phyloP scores from a whole-genome alignment of 768 basidiomycete genomes.

The Tricholomella constricta region DNA sequence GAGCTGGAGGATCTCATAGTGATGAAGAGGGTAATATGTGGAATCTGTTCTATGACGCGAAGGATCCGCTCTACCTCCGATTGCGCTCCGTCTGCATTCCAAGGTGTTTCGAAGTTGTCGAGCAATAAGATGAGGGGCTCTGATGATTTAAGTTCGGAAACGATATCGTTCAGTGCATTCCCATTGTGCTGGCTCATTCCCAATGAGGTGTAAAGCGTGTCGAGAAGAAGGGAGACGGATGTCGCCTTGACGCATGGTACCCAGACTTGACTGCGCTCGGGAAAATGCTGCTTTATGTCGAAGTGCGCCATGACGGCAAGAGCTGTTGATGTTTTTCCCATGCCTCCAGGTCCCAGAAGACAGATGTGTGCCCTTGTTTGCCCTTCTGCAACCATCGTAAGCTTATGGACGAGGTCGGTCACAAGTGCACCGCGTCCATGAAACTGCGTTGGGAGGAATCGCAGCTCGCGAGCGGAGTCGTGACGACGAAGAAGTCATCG shows the following conservation, averaged over 20 bases:
- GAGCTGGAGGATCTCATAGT: constrained; percentile 19
- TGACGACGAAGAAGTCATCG: background rate
- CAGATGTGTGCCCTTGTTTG: constrained; percentile 11
- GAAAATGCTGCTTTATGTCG: constrained; percentile 22
- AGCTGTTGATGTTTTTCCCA: constrained; percentile 41
- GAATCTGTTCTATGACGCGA: background rate
- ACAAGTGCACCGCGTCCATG: constrained; percentile 22
- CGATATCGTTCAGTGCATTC: constrained; percentile 20
- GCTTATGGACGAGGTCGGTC: constrained; percentile 13
- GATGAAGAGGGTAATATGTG: constrained; percentile 16
- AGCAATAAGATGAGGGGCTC: constrained; percentile 26
- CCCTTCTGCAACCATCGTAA: background rate
- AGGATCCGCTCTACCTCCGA: constrained; percentile 21
- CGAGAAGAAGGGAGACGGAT: constrained; percentile 21
- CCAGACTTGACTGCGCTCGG: constrained; percentile 25
- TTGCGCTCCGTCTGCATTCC: constrained; percentile 25
- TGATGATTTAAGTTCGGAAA: constrained; percentile 18
- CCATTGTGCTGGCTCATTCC: constrained; percentile 21
- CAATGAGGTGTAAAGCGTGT: constrained; percentile 23
- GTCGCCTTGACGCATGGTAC: constrained; percentile 35
- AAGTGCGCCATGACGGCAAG: constrained; percentile 32
- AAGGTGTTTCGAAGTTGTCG: constrained; percentile 44
- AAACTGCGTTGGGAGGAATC: constrained; percentile 19
- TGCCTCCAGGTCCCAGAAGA: constrained; percentile 34
- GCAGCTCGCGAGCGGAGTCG: background rate